Evolutionary conservation across 2,329 filamentous ascomycete genomes (phyloP), one percentile per base, ranked within the genome.

Genomic region (Epichloe festucae): DNA sequence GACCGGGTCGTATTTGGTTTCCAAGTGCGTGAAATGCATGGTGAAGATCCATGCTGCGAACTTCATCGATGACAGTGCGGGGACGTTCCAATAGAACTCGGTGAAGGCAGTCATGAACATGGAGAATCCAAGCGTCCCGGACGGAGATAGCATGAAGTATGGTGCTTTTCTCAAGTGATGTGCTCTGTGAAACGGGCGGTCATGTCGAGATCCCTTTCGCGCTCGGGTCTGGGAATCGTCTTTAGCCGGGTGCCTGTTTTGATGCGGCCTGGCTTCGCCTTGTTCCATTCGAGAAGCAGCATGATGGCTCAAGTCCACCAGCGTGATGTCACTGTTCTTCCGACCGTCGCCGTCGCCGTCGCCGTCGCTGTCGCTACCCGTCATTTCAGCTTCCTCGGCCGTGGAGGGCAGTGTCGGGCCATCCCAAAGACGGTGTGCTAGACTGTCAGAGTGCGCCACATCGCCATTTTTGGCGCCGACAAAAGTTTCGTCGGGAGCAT

Each of bases 381-480:
- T 54, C 11, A 44, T 23, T 34, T 43, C 44, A 51, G 53, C 40
- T 21, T 45, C 12, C 41, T 42, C 46, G 39, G 51, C 52, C 53
- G 53, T 19, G 42, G 27, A 7, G 27, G 23, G n/a, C 6, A 11
- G n/a, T 14, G 40, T 54, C 46, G n/a, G 53, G 1, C 58, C 54
- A 23, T 54, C 57, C 21, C 50, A 68, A 53, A 65, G 65, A 48
- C 73, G 75, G 4, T 77, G 17, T 23, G 40, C 48, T 8, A 51
- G 35, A 38, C 52, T 53, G 38, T 53, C 48, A 8, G 52, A 53
- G 17, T 50, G 40, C 4, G 52, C 61, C 1, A 73, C 70, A 51
- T 77, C 73, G 21, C 74, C 73, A 6, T 68, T 68, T 57, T 73
- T 74, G 52, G 71, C 74, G n/a, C 76, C 76, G 5, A 78, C 72